Evolutionary conservation across 345 rosid species (phyloP).

Genomic region (Turritis glabra): DNA sequence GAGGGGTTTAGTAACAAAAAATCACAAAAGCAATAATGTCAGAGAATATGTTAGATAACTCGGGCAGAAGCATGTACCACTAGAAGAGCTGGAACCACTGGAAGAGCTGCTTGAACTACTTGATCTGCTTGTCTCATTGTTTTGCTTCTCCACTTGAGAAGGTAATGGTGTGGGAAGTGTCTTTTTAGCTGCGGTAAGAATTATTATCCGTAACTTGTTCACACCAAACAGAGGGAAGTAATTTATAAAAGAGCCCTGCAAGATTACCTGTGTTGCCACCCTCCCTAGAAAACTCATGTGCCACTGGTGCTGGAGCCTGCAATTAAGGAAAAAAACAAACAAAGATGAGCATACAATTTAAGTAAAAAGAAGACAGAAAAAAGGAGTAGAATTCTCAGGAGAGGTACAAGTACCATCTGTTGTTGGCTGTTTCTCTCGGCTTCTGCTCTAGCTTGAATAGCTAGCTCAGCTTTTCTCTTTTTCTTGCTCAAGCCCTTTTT

Average conservation of each 20-base stretch:
- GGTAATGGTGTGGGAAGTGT: slow-evolving; percentile 44
- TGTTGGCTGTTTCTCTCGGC: slow-evolving; percentile 57
- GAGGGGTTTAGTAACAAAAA: neutral
- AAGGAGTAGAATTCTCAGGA: neutral
- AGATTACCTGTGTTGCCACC: slow-evolving; percentile 58
- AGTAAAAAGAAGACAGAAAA: neutral
- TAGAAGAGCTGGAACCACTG: slow-evolving; percentile 96
- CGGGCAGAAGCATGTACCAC: slow-evolving; percentile 55
- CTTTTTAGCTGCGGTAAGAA: slow-evolving; percentile 48
- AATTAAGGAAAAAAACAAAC: slow-evolving; percentile 11
- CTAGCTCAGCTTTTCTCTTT: slow-evolving; percentile 96
- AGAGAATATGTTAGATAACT: neutral
- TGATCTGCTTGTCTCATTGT: slow-evolving; percentile 67
- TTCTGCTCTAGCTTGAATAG: slow-evolving; percentile 73
- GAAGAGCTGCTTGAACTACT: slow-evolving; percentile 97
- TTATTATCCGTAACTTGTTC: slow-evolving; percentile 13
- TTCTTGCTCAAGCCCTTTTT: slow-evolving; percentile 95
- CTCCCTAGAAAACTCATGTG: slow-evolving; percentile 54
- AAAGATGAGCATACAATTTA: neutral
- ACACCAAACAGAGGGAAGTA: neutral
- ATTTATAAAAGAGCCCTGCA: neutral
- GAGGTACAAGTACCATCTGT: slow-evolving; percentile 54
- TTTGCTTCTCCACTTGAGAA: slow-evolving; percentile 59
- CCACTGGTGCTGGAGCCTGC: slow-evolving; percentile 55
- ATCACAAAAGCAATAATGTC: neutral